Conservation (phyloP, 805 yeast genomes). For the Ogataea neopini region DNA sequence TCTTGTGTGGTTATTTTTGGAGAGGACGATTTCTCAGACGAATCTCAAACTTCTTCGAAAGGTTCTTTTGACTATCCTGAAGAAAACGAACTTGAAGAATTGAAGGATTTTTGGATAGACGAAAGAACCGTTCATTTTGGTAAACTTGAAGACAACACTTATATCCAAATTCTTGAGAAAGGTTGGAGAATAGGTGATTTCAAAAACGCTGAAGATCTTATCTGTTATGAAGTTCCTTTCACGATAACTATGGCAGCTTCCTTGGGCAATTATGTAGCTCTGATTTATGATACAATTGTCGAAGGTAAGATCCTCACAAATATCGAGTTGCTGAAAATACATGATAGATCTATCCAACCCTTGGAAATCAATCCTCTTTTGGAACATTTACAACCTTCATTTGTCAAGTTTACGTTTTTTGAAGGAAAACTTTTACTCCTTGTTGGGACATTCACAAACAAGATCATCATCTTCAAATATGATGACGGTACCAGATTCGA, state of each 20-base stretch:
- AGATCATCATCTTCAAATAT: constrained; percentile 15
- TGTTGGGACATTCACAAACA: constrained; percentile 22
- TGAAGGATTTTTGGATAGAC: constrained; percentile 13
- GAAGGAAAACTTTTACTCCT: constrained; percentile 9
- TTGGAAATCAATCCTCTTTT: constrained; percentile 11
- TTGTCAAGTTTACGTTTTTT: constrained; percentile 12
- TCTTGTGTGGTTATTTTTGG: constrained; percentile 16
- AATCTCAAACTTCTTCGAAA: constrained; percentile 7
- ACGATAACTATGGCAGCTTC: constrained; percentile 21
- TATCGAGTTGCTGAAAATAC: constrained; percentile 19
- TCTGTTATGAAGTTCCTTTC: constrained; percentile 13
- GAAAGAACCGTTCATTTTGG: constrained; percentile 20
- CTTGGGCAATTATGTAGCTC: constrained; percentile 12
- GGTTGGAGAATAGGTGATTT: constrained; percentile 28
- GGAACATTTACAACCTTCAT: constrained; percentile 19
- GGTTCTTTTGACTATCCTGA: constrained; percentile 11
- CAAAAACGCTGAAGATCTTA: constrained; percentile 6
- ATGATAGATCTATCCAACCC: not conserved
- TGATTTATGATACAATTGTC: constrained; percentile 19
- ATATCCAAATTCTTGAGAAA: constrained; percentile 23
- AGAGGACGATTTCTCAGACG: constrained; percentile 3
- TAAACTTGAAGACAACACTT: constrained; percentile 9
- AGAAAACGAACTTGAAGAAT: constrained; percentile 11
- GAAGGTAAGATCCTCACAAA: constrained; percentile 8
- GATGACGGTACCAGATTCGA: constrained; percentile 7